Evolutionary conservation across 768 basidiomycete species (phyloP), one percentile per base, ranked within the genome.

Genomic region (Mycena galopus): DNA sequence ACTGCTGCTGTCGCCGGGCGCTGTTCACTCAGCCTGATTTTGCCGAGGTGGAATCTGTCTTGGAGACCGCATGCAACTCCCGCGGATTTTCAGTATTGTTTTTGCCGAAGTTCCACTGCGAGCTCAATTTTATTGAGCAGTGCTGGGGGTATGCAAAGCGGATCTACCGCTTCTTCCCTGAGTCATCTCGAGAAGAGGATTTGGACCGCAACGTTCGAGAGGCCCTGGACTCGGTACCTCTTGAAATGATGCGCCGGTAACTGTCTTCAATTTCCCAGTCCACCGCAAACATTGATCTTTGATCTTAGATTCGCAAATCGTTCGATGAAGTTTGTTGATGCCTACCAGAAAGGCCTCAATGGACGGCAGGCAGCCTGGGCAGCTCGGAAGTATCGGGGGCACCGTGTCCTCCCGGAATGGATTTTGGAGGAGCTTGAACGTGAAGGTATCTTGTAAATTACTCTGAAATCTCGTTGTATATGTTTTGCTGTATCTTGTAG

Each of bases 271-370:
- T 42, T 42, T 42, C 39, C 39, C 39, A 17, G 8, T 42, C 39
- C 39, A 17, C 16, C 39, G 16, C 39, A 42, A 10, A 11, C 39
- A 42, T 42, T 42, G 8, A 42, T 17, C 39, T 11, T 17, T 44
- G 19, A 10, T 51, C 19, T 42, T n/a, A 61, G 69, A 0, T 71
- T 71, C 29, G 62, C 19, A 39, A 65, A 44, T 51, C 61, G 63
- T 0, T 65, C 35, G 1, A 27, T 2, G 17, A 57, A 58, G 17
- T 81, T 78, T 65, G 79, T 78, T 35, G 75, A 81, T 70, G 81
- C 78, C 21, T 82, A 81, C 66, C 19, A 57, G 1, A 65, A 75
- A 25, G 78, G 79, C 3, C 64, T 82, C 6, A 76, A 73, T 51
- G 71, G 73, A 11, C 29, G 59, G 8, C 72, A 77, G 50, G 77